These are phyloP conservation scores for Wickerhamiella brachini DNA, from an alignment of 805 yeast species.

Conservation along the genomic window DNA sequence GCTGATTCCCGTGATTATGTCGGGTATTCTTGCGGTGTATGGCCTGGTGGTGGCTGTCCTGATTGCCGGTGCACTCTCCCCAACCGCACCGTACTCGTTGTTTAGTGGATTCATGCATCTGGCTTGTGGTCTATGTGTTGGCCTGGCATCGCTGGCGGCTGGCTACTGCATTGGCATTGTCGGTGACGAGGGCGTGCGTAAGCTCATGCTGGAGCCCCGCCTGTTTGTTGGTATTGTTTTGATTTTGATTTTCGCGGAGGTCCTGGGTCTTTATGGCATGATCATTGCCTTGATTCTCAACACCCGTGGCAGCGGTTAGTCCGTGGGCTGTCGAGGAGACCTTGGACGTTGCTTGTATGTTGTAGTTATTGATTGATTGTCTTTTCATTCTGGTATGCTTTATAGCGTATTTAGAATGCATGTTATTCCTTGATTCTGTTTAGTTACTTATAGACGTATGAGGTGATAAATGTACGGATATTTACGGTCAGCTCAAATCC, in stretches of 20 bases:
- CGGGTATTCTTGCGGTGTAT: slow-evolving; percentile 93
- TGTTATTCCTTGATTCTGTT: too few relatives aligned
- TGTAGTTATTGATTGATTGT: too few relatives aligned
- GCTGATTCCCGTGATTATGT: slow-evolving; percentile 93
- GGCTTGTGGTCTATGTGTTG: slow-evolving; percentile 91
- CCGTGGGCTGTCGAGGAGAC: too few relatives aligned
- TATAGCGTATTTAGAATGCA: too few relatives aligned
- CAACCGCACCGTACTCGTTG: slow-evolving; percentile 64
- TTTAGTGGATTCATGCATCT: slow-evolving; percentile 97
- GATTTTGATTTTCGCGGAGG: slow-evolving; percentile 84
- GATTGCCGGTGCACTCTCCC: slow-evolving; percentile 72
- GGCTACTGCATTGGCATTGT: slow-evolving; percentile 95
- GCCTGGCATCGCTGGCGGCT: slow-evolving; percentile 89
- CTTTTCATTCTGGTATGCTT: background rate
- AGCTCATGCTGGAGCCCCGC: slow-evolving; percentile 75
- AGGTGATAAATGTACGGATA: too few relatives aligned
- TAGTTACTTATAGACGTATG: background rate
- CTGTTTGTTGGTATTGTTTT: slow-evolving; percentile 81
- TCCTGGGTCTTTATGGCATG: slow-evolving; percentile 84
- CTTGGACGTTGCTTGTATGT: background rate
- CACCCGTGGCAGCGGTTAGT: slow-evolving; percentile 29
- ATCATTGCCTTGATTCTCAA: slow-evolving; percentile 85
- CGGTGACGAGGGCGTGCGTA: slow-evolving; percentile 87
- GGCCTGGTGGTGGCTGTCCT: slow-evolving; percentile 94
- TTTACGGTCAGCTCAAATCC: background rate